Evolutionary conservation across 352 stramenopile species (phyloP).

Genomic region (Phytophthora ohioensis): DNA sequence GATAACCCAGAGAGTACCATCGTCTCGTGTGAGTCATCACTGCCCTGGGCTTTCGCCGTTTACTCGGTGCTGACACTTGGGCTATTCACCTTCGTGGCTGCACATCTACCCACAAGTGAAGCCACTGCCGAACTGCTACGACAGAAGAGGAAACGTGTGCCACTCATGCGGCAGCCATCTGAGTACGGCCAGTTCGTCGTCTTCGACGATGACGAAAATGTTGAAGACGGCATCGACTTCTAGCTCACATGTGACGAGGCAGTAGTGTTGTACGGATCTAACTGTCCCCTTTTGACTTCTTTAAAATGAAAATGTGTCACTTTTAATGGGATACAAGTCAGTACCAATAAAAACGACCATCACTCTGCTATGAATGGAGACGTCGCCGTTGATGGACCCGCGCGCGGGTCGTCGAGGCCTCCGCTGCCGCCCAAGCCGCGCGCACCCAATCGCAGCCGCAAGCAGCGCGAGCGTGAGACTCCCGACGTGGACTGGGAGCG

Average conservation of each 20-base stretch:
- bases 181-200: conserved; percentile 82
- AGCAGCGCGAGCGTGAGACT: conserved; percentile 30
- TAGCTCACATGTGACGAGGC: conserved; percentile 26
- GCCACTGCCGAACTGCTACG: conserved; percentile 50
- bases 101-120: conserved; percentile 34
- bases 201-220: conserved; percentile 72
- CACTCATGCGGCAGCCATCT: conserved; percentile 63
- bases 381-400: conserved; percentile 2
- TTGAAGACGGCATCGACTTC: conserved; percentile 33
- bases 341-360: not conserved
- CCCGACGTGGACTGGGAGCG: conserved; percentile 43
- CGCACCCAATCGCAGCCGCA: conserved; percentile 15
- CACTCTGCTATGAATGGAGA: conserved; percentile 23
- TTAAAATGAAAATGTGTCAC: conserved; percentile 12
- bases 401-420: conserved; percentile 19
- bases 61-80: conserved; percentile 53
- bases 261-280: conserved; percentile 1
- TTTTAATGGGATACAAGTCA: conserved; percentile 5
- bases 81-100: conserved; percentile 46
- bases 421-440: conserved; percentile 30
- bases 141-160: conserved; percentile 50
- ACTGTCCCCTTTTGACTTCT: conserved; percentile 14
- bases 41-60: conserved; percentile 70
- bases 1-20: conserved; percentile 25
- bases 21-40: conserved; percentile 52